Evolutionary conservation across 176 grass and related monocot genomes (phyloP), one percentile per base, ranked within the genome.

Genomic region (Typha latifolia): DNA sequence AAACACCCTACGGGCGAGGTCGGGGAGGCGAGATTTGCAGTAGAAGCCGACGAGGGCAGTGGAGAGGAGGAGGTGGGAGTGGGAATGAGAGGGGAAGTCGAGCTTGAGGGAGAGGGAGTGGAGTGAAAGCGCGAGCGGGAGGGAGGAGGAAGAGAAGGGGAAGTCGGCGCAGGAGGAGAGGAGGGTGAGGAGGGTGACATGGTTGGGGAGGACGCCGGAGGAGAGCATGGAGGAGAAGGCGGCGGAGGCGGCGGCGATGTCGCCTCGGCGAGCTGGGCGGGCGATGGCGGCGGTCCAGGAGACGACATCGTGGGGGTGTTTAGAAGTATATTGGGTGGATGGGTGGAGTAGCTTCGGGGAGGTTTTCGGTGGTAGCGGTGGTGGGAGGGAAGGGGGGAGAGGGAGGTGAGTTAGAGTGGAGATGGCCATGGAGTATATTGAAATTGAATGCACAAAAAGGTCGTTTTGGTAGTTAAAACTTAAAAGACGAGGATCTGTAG

Each of bases 11-110:
- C 62, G 51, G 1, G 80, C 80, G 24, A 50, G 5, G 14, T 49
- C 12, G 18, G 90, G 55, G 69, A 69, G 73, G 75, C 37, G 69
- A 72, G 76, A 61, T 64, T 68, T 49, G 81, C 47, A 73, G 79
- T 90, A 90, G 72, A 90, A 80, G 19, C 73, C 69, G 24, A 65
- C 37, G 67, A 95, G 85, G 77, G 77, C 87, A 67, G 90, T 88
- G 82, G 51, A 79, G 73, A 93, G 75, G 62, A 82, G 69, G 76
- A 87, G 82, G 79, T 84, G 78, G 68, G 27, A 9, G 19, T 76
- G 78, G 71, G 85, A 76, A 79, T 84, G 78, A 63, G 27, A 9
- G 15, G 72, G 78, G 71, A 90, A 79, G 63, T 37, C 27, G 6
- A 81, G 85, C 75, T 88, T 88, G 74, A 77, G 23, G 51, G 56